Evolutionary conservation across 2,329 filamentous ascomycete genomes (phyloP).

Genomic region (Colletotrichum cordylinicola): DNA sequence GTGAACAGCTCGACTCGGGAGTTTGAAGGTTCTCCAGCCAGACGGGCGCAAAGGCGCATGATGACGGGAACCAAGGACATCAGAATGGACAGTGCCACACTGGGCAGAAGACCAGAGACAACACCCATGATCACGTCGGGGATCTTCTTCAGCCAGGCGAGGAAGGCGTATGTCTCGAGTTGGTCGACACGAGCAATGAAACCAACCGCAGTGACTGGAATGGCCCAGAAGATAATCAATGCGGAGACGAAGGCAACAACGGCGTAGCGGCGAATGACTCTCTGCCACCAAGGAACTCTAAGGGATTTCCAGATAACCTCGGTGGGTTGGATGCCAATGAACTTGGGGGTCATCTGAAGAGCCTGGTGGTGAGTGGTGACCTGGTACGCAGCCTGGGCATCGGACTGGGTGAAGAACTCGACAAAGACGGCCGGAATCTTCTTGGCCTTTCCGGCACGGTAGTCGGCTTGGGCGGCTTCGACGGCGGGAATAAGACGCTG

Average conservation of each 20-base stretch:
- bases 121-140: slow-evolving; percentile 79
- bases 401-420: slow-evolving; percentile 82
- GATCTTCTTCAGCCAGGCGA: slow-evolving; percentile 74
- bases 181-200: slow-evolving; percentile 83
- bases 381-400: slow-evolving; percentile 88
- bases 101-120: slow-evolving; percentile 83
- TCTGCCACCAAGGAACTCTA: slow-evolving; percentile 85
- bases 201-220: slow-evolving; percentile 80
- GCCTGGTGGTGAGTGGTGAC: slow-evolving; percentile 86
- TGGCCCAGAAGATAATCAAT: slow-evolving; percentile 86
- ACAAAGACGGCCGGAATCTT: slow-evolving; percentile 84
- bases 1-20: slow-evolving; percentile 86
- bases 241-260: slow-evolving; percentile 76
- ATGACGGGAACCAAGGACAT: slow-evolving; percentile 87
- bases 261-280: slow-evolving; percentile 73
- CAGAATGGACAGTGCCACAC: slow-evolving; percentile 78
- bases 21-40: slow-evolving; percentile 80
- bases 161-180: slow-evolving; percentile 69
- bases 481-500: slow-evolving; percentile 74
- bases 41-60: slow-evolving; percentile 77
- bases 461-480: slow-evolving; percentile 69
- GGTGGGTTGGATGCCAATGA: slow-evolving; percentile 79
- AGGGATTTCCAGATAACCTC: slow-evolving; percentile 92
- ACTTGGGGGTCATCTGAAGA: slow-evolving; percentile 84
- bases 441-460: slow-evolving; percentile 68